Percentiles rank a stretch among this genome's conserved stretches.
Conservation (phyloP, 176 grass and related monocot species). For the Eragrostis curvula region DNA sequence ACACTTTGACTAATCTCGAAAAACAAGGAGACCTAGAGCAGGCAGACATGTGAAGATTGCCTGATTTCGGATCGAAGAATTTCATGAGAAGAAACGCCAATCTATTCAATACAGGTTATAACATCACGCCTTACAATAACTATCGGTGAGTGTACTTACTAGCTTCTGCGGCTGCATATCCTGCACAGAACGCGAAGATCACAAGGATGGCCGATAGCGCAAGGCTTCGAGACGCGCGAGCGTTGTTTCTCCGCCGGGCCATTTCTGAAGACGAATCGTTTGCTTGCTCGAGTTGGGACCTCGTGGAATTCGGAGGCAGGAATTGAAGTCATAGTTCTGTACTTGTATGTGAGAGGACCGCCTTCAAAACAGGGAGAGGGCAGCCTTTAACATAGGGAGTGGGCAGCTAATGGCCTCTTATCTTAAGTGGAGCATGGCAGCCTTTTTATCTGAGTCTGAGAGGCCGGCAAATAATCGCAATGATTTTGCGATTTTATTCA, state of each 20-base stretch:
- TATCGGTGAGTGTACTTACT: not conserved
- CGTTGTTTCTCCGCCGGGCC: not conserved
- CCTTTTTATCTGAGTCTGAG: too few species aligned
- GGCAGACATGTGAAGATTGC: too few species aligned
- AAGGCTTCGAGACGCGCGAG: not conserved
- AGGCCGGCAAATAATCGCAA: too few species aligned
- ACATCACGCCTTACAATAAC: not conserved
- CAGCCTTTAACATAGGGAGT: conserved; percentile 12
- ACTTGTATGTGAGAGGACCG: not conserved
- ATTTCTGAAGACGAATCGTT: not conserved
- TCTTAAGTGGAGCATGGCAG: not conserved
- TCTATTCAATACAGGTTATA: not conserved
- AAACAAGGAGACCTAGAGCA: too few species aligned
- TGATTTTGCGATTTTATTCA: not conserved
- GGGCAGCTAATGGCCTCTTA: not conserved
- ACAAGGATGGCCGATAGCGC: not conserved
- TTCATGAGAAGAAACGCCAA: not conserved
- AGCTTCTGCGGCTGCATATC: not conserved
- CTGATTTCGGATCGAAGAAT: not conserved
- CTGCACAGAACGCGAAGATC: not conserved
- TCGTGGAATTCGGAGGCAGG: not conserved
- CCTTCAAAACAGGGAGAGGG: conserved; percentile 26
- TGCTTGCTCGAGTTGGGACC: not conserved
- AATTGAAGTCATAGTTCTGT: not conserved
- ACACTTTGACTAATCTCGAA: too few species aligned